Evolutionary conservation across 805 yeast species (phyloP).

Genomic region (Yarrowia alimentaria): DNA sequence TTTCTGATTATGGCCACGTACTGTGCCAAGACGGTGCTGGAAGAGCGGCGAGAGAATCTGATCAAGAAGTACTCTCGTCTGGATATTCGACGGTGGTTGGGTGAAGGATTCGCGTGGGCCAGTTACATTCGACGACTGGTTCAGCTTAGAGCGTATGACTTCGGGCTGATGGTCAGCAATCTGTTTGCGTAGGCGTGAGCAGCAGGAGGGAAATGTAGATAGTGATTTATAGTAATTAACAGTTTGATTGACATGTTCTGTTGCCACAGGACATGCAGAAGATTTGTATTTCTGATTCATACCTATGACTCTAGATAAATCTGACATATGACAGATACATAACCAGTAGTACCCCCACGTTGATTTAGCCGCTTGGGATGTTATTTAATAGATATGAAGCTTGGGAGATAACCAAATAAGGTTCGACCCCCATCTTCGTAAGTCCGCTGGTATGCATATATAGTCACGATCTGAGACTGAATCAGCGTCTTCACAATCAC

Average conservation of each 20-base stretch:
- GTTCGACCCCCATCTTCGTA: too few species aligned
- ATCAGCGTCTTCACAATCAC: too few species aligned
- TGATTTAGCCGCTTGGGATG: too few species aligned
- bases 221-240: conserved; percentile 4
- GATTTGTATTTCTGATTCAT: background rate
- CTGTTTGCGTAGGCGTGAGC: conserved; percentile 1
- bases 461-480: too few species aligned
- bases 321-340: too few species aligned
- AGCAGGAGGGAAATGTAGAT: conserved; percentile 1
- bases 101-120: conserved; percentile 39
- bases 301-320: background rate
- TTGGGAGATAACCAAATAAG: too few species aligned
- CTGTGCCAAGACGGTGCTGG: conserved; percentile 76
- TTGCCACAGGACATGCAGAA: too few species aligned
- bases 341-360: too few species aligned
- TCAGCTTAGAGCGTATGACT: conserved; percentile 42
- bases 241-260: too few species aligned
- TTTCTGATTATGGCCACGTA: conserved; percentile 86
- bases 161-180: conserved; percentile 30
- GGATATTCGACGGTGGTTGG: conserved; percentile 32
- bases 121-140: conserved; percentile 39
- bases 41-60: conserved; percentile 55
- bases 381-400: too few species aligned
- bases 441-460: too few species aligned
- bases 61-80: conserved; percentile 30